Evolutionary conservation across 345 rosid genomes (phyloP).

Genomic region (Camelina hispida): DNA sequence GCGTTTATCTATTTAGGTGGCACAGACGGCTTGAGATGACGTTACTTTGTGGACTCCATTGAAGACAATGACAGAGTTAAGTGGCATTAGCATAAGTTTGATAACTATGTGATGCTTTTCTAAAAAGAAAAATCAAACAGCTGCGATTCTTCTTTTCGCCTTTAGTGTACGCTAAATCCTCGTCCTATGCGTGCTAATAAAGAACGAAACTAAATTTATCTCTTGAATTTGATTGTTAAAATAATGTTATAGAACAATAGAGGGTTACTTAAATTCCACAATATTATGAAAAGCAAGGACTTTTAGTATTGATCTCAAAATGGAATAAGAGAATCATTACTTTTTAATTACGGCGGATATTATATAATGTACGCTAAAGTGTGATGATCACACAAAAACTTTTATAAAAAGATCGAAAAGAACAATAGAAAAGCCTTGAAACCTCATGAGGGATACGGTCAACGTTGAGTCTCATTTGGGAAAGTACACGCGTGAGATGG

Average conservation of each 20-base stretch:
- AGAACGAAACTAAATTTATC: neutral
- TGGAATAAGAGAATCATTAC: neutral
- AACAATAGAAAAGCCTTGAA: neutral
- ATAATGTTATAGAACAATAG: neutral
- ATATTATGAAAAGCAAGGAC: neutral
- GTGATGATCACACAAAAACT: neutral
- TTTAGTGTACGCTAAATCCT: neutral
- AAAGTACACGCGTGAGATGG: slow-evolving; percentile 35
- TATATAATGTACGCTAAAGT: neutral
- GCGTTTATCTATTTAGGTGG: slow-evolving; percentile 35
- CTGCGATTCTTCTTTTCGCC: neutral
- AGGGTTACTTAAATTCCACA: neutral
- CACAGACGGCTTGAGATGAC: slow-evolving; percentile 24
- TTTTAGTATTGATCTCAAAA: neutral
- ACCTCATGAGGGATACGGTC: slow-evolving; percentile 23
- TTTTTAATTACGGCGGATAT: neutral
- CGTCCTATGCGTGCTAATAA: neutral
- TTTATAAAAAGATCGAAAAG: neutral
- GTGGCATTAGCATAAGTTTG: slow-evolving; percentile 19
- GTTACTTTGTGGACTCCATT: slow-evolving; percentile 10
- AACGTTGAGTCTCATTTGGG: slow-evolving; percentile 20
- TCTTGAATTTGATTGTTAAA: neutral
- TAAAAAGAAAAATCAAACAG: neutral
- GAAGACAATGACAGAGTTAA: neutral
- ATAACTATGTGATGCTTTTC: slow-evolving; percentile 7